phyloP scores from a whole-genome alignment of 257 asterid genomes.

The Nicotiana obtusifolia region DNA sequence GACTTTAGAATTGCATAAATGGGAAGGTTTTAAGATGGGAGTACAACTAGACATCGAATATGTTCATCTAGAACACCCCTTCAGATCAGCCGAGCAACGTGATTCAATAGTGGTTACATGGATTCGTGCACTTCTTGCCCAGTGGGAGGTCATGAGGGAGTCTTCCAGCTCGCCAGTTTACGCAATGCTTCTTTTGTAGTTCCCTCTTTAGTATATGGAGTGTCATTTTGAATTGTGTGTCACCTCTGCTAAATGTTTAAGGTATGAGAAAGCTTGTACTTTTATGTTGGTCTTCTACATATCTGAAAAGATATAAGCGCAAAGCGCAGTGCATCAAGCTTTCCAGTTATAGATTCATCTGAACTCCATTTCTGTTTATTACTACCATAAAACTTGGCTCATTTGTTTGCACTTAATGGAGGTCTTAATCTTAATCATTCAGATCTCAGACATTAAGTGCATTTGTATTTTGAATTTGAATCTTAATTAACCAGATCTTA shows the following conservation, averaged over 20 bases:
- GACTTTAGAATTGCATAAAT: neutral
- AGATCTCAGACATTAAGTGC: too few relatives aligned
- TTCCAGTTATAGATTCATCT: slow-evolving; percentile 1
- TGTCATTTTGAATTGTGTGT: neutral
- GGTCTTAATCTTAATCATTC: too few relatives aligned
- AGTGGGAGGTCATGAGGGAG: neutral
- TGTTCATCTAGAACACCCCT: neutral
- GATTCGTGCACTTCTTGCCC: neutral
- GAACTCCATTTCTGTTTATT: neutral
- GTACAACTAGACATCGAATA: neutral
- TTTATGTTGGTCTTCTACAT: neutral
- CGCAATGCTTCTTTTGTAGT: neutral
- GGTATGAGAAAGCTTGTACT: neutral
- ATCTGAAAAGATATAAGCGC: neutral
- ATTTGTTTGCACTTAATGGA: too few relatives aligned
- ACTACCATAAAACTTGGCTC: neutral
- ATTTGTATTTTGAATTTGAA: too few relatives aligned
- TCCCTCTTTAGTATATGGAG: neutral
- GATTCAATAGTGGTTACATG: neutral
- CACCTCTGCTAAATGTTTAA: neutral
- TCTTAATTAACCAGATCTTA: too few relatives aligned
- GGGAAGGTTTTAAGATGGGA: neutral
- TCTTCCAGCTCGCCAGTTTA: neutral
- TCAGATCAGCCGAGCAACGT: neutral
- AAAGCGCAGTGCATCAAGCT: neutral